These are phyloP conservation scores for Leptographium radiaticola DNA, from an alignment of 2,329 filamentous ascomycete genomes.

Conservation along the genomic window DNA sequence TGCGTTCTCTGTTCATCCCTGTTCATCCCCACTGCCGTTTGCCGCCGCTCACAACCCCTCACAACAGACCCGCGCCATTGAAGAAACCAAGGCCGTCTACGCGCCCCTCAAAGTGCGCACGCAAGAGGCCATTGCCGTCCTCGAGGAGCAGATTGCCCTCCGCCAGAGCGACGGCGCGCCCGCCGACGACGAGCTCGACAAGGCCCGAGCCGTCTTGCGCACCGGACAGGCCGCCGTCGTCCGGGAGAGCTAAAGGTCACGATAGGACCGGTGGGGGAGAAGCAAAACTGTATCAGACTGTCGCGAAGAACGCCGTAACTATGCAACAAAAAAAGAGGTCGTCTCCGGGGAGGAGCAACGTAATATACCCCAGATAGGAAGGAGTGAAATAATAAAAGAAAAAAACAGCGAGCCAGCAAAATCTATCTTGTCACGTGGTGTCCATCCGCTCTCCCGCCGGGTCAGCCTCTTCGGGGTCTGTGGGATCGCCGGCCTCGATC, in stretches of 20 bases:
- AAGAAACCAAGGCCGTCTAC: conserved; percentile 79
- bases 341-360: neutral
- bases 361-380: neutral
- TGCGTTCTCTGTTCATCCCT: conserved; percentile 24
- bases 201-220: conserved; percentile 40
- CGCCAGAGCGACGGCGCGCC: conserved; percentile 29
- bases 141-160: conserved; percentile 67
- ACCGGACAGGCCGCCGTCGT: conserved; percentile 30
- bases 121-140: conserved; percentile 52
- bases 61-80: conserved; percentile 58
- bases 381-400: neutral
- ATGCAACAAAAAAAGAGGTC: too few species aligned
- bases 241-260: conserved; percentile 8
- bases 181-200: conserved; percentile 35
- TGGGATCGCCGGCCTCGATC: conserved; percentile 29
- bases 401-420: neutral
- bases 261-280: too few species aligned
- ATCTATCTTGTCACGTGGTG: conserved; percentile 26
- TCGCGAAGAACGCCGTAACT: too few species aligned
- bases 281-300: neutral
- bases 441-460: conserved; percentile 50
- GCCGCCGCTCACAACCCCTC: neutral
- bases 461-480: neutral
- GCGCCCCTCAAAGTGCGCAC: conserved; percentile 60
- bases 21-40: neutral